Conservation (phyloP, 345 rosid species). For the Linum trigynum region DNA sequence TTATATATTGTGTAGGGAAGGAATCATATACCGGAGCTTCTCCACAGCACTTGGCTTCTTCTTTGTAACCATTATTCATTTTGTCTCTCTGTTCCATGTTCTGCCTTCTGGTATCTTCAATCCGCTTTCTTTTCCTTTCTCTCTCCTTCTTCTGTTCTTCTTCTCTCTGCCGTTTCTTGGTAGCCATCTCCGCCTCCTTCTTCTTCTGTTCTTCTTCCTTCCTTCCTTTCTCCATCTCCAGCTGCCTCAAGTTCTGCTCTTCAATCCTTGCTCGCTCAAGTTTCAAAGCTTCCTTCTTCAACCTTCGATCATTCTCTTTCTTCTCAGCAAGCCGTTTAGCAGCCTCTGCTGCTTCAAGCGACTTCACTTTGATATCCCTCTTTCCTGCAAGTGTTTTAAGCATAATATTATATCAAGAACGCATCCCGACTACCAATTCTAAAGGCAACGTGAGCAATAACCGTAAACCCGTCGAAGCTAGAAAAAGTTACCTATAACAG, state of each 20-base stretch:
- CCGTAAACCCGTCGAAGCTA: background rate
- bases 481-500: conserved; percentile 42
- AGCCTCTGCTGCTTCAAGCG: conserved; percentile 85
- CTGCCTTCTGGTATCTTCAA: conserved; percentile 50
- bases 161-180: conserved; percentile 62
- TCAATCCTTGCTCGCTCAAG: conserved; percentile 66
- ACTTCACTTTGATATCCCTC: conserved; percentile 80
- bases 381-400: conserved; percentile 37
- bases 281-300: conserved; percentile 76
- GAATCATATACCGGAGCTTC: conserved; percentile 22
- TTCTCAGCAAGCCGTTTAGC: conserved; percentile 71
- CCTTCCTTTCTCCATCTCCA: conserved; percentile 58
- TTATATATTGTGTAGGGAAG: background rate
- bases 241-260: conserved; percentile 53
- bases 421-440: background rate
- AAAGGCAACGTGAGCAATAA: background rate
- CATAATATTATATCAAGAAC: background rate
- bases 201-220: conserved; percentile 63
- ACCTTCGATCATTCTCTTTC: conserved; percentile 75
- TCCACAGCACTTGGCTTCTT: conserved; percentile 33
- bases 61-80: conserved; percentile 36
- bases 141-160: conserved; percentile 63
- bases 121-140: conserved; percentile 61
- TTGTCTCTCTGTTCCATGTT: conserved; percentile 36
- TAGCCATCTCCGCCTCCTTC: conserved; percentile 64